A percentile compares a stretch with the other conserved stretches of the same genome.
phyloP scores from a whole-genome alignment of 352 stramenopile species.

The Phytophthora macrochlamydospora region DNA sequence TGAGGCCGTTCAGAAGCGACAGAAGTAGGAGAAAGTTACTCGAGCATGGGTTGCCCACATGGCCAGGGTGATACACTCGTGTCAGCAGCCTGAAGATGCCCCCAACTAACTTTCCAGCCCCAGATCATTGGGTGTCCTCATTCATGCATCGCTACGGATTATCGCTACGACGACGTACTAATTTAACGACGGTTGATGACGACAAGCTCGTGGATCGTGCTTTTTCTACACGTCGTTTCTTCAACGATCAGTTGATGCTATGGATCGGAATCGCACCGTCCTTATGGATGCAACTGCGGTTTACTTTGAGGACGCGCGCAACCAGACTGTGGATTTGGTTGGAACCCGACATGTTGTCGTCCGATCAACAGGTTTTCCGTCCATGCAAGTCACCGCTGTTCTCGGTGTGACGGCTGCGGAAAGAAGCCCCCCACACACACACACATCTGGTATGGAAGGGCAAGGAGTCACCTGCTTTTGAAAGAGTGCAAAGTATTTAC shows the following conservation, averaged over 20 bases:
- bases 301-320: constrained; percentile 27
- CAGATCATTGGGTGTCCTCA: constrained; percentile 24
- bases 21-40: constrained; percentile 15
- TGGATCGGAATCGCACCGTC: constrained; percentile 20
- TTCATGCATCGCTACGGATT: constrained; percentile 37
- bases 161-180: constrained; percentile 23
- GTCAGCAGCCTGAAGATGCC: background rate
- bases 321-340: constrained; percentile 19
- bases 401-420: constrained; percentile 9
- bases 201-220: constrained; percentile 16
- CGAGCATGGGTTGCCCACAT: constrained; percentile 21
- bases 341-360: constrained; percentile 28
- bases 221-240: constrained; percentile 18
- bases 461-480: constrained; percentile 13
- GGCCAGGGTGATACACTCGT: constrained; percentile 7
- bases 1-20: constrained; percentile 11
- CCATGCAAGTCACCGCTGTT: constrained; percentile 26
- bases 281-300: constrained; percentile 36
- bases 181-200: constrained; percentile 25
- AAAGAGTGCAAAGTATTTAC: background rate
- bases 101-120: constrained; percentile 15
- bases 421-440: constrained; percentile 21
- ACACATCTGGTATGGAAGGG: constrained; percentile 19
- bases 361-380: constrained; percentile 28
- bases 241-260: background rate